phyloP scores from a whole-genome alignment of 306 rosid genomes.

The Quercus parvula region DNA sequence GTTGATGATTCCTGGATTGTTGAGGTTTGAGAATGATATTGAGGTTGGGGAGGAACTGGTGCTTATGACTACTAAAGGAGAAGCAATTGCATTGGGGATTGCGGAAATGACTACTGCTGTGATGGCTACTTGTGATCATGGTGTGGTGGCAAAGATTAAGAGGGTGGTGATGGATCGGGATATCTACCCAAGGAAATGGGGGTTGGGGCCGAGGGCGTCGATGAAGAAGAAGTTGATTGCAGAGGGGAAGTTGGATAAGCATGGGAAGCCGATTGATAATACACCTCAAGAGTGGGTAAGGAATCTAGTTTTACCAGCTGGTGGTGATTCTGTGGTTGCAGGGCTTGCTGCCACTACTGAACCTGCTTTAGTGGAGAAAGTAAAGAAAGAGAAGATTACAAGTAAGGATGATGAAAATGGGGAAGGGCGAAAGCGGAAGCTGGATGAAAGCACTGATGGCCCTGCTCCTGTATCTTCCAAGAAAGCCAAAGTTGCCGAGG shows the following conservation, averaged over 20 bases:
- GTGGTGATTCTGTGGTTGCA: conserved; percentile 59
- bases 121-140: conserved; percentile 89
- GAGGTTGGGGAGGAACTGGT: conserved; percentile 82
- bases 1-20: conserved; percentile 81
- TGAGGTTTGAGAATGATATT: conserved; percentile 75
- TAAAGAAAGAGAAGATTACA: conserved; percentile 25
- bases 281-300: conserved; percentile 75
- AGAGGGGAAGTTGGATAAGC: conserved; percentile 71
- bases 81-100: conserved; percentile 80
- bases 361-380: conserved; percentile 17
- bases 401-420: conserved; percentile 25
- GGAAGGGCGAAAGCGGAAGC: conserved; percentile 48
- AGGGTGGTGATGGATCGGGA: conserved; percentile 92
- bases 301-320: conserved; percentile 55
- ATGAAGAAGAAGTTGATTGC: conserved; percentile 70
- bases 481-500: conserved; percentile 46
- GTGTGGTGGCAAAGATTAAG: conserved; percentile 79
- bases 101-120: conserved; percentile 91
- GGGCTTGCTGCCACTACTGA: conserved; percentile 52
- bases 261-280: conserved; percentile 63
- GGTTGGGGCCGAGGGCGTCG: conserved; percentile 77
- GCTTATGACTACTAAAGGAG: conserved; percentile 82
- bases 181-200: conserved; percentile 88
- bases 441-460: conserved; percentile 35
- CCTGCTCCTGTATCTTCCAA: conserved; percentile 36